phyloP scores from a whole-genome alignment of 208 protist species.

The Wallacemonas sp. region DNA sequence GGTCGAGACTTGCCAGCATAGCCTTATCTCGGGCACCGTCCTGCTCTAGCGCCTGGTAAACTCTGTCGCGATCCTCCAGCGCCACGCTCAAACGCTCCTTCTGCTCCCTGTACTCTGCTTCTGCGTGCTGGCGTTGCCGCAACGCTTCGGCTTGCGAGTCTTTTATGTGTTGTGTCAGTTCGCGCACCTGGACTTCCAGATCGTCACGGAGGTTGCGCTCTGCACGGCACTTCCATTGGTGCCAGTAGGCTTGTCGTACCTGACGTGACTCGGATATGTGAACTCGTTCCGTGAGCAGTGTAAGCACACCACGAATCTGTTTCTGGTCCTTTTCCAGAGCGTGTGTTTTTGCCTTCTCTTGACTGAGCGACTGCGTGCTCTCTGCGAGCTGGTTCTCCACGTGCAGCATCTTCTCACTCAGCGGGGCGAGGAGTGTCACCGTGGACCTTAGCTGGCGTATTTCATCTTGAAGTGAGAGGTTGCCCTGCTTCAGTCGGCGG shows the following conservation, averaged over 20 bases:
- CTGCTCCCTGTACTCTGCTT: conserved; percentile 19
- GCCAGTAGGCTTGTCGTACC: conserved; percentile 19
- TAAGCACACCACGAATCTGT: neutral
- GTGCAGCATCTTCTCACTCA: conserved; percentile 31
- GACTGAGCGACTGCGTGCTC: conserved; percentile 15
- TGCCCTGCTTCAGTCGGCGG: conserved; percentile 23
- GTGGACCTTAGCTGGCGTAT: conserved; percentile 15
- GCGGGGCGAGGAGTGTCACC: conserved; percentile 26
- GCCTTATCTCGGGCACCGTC: conserved; percentile 11
- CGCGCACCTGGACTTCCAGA: neutral
- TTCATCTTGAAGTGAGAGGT: conserved; percentile 18
- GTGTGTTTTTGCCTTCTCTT: conserved; percentile 6
- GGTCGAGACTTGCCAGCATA: neutral
- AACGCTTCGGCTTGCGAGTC: conserved; percentile 14
- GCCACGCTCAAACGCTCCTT: conserved; percentile 5
- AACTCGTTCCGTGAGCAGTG: conserved; percentile 21
- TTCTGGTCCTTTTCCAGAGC: neutral
- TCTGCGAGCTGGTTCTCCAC: conserved; percentile 25
- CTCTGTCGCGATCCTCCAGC: conserved; percentile 17
- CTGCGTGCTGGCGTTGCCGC: conserved; percentile 12
- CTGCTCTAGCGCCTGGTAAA: conserved; percentile 14
- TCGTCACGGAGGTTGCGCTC: neutral
- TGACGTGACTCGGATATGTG: neutral
- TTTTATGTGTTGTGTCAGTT: neutral
- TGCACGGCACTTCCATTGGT: conserved; percentile 16